Percentiles rank a stretch among this genome's conserved stretches.
These are phyloP conservation scores for Colletotrichum graminicola DNA, from an alignment of 2,329 filamentous ascomycete species.

Conservation along the genomic window DNA sequence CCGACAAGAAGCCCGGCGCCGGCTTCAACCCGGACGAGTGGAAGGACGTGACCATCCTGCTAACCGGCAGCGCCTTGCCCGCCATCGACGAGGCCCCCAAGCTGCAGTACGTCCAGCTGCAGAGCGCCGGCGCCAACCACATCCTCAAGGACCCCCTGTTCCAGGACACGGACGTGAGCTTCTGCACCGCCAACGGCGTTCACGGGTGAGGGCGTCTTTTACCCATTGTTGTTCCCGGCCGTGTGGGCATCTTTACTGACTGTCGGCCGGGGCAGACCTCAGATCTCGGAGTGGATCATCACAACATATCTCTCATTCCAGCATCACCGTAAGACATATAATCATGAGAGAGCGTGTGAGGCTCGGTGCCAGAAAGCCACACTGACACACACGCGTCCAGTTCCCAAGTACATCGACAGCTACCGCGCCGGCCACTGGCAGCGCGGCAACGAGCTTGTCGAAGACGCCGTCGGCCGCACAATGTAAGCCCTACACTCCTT, in stretches of 20 bases:
- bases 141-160: slow-evolving; percentile 61
- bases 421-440: slow-evolving; percentile 61
- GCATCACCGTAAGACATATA: slow-evolving; percentile 56
- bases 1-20: slow-evolving; percentile 44
- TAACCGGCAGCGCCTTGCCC: slow-evolving; percentile 60
- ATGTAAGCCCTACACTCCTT: slow-evolving; percentile 56
- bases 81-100: slow-evolving; percentile 57
- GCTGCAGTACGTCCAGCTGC: slow-evolving; percentile 66
- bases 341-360: neutral
- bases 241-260: neutral
- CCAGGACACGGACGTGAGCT: slow-evolving; percentile 61
- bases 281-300: slow-evolving; percentile 70
- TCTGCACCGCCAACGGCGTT: slow-evolving; percentile 70
- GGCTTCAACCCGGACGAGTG: slow-evolving; percentile 55
- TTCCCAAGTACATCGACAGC: slow-evolving; percentile 59
- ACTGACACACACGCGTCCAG: slow-evolving; percentile 47
- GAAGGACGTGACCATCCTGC: slow-evolving; percentile 62
- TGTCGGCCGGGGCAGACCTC: slow-evolving; percentile 54
- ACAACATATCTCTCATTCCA: slow-evolving; percentile 63
- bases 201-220: slow-evolving; percentile 57
- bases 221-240: neutral
- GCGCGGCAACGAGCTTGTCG: slow-evolving; percentile 47
- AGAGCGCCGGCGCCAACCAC: slow-evolving; percentile 66
- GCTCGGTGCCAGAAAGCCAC: neutral
- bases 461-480: slow-evolving; percentile 62